A percentile compares a stretch with the other conserved stretches of the same genome.
Evolutionary conservation across 2,329 filamentous ascomycete genomes (phyloP).

Genomic region (Blastomyces emzantsi): DNA sequence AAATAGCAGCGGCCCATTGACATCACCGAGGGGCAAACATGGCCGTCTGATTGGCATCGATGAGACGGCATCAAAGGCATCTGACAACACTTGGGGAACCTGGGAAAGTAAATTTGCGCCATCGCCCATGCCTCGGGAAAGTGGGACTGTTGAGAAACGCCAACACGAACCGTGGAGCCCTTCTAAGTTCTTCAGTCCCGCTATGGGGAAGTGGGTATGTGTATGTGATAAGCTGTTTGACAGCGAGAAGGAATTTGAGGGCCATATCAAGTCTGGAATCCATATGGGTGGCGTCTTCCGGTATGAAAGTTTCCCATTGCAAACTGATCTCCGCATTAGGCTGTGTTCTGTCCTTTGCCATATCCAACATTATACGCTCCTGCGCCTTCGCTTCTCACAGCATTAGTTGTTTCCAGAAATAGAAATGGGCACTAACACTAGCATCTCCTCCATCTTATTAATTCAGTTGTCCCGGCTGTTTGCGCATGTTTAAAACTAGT

Average conservation of each 20-base stretch:
- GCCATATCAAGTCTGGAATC: conserved; percentile 25
- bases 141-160: background rate
- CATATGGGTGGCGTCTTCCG: conserved; percentile 20
- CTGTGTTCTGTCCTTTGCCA: background rate
- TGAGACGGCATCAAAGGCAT: background rate
- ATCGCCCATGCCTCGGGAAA: background rate
- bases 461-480: conserved; percentile 35
- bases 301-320: conserved; percentile 14
- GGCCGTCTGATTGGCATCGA: background rate
- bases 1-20: background rate
- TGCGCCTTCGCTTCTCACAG: background rate
- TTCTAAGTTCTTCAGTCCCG: conserved; percentile 25
- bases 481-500: conserved; percentile 30
- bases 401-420: background rate
- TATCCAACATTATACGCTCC: background rate
- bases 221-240: conserved; percentile 26
- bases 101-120: background rate
- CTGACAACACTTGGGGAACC: background rate
- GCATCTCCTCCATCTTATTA: conserved; percentile 12
- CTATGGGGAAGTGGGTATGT: conserved; percentile 27
- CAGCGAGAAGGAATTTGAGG: conserved; percentile 22
- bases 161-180: conserved; percentile 21
- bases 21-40: background rate
- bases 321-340: conserved; percentile 2
- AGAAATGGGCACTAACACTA: conserved; percentile 13